A percentile compares a stretch with the other conserved stretches of the same genome.
phyloP scores from a whole-genome alignment of 2,329 filamentous ascomycete species.

The Colletotrichum liriopes region DNA sequence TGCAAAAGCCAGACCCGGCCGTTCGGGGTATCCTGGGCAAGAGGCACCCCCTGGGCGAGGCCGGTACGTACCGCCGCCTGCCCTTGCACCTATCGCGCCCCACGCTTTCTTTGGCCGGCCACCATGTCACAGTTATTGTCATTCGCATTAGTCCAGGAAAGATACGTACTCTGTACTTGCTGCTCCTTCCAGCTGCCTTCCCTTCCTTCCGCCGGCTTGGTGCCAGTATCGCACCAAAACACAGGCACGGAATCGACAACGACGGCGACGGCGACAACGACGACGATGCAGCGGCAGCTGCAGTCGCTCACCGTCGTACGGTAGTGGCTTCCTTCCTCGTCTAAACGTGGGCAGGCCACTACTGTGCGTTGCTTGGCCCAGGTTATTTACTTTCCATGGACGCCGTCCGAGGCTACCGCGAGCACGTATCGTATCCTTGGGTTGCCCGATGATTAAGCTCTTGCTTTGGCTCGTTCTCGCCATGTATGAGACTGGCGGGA shows the following conservation, averaged over 20 bases:
- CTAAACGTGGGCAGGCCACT: not conserved
- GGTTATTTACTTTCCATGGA: not conserved
- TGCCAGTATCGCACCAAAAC: not conserved
- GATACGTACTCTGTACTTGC: constrained; percentile 12
- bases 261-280: no score
- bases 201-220: not conserved
- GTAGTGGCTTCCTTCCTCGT: not conserved
- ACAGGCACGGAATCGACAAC: not conserved
- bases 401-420: not conserved
- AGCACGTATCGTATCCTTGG: constrained; percentile 1
- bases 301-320: not conserved
- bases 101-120: constrained; percentile 30
- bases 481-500: constrained; percentile 11
- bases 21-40: constrained; percentile 33
- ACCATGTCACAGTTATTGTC: constrained; percentile 35
- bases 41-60: not conserved
- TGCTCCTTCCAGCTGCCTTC: not conserved
- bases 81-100: constrained; percentile 35
- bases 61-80: constrained; percentile 30
- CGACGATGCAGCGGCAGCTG: no score
- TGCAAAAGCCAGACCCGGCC: constrained; percentile 20
- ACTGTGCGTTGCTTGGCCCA: not conserved
- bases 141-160: constrained; percentile 42
- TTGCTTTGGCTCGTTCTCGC: constrained; percentile 20
- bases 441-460: constrained; percentile 25